Base-by-base conservation (phyloP, 345 rosid species). In the Geranium brycei region DNA sequence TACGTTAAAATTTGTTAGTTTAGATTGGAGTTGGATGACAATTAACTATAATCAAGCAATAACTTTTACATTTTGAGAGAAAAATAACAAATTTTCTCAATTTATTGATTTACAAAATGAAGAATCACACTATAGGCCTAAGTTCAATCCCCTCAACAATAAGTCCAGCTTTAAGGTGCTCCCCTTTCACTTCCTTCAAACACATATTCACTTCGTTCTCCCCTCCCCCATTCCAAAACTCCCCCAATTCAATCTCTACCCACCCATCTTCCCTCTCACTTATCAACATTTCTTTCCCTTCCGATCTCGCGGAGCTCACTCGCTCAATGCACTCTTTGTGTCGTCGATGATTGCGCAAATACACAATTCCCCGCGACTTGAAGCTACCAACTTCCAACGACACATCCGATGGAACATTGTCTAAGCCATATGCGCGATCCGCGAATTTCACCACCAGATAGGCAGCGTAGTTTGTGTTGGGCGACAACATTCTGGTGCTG, bases 161-260 rank as follows among this genome's bases (percentile, higher is more conserved):
- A 64, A 91, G 75, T 35, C 84, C 97, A 62, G 91, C 90, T 73
- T 88, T 91, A 47, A 91, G 59, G 51, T 83, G 93, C 28, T 75
- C 80, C 5, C 91, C 91, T 69, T 80, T 83, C 14, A 83, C 84
- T 67, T 91, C 91, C 56, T 53, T 81, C 62, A 91, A 65, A 11
- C 89, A 78, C 88, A 85, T 83, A 57, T 62, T 75, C 35, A 88
- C 80, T 64, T 73, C 81, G 13, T 76, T 69, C 12, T 71, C 67
- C 3, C 41, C 41, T 5, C 7, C 66, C 7, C 77, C 81, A 10
- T 19, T 80, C 40, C 66, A 73, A 64, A 88, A 86, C 63, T 81
- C 85, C 4, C 97, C 97, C 0, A 86, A 40, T 80, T 86, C 87
- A 51, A 88, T 73, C 80, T 88, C 96, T 89, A 82, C 51, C 96